These are phyloP conservation scores for Aspergillus hortae DNA, from an alignment of 2,329 filamentous ascomycete species.

Conservation along the genomic window DNA sequence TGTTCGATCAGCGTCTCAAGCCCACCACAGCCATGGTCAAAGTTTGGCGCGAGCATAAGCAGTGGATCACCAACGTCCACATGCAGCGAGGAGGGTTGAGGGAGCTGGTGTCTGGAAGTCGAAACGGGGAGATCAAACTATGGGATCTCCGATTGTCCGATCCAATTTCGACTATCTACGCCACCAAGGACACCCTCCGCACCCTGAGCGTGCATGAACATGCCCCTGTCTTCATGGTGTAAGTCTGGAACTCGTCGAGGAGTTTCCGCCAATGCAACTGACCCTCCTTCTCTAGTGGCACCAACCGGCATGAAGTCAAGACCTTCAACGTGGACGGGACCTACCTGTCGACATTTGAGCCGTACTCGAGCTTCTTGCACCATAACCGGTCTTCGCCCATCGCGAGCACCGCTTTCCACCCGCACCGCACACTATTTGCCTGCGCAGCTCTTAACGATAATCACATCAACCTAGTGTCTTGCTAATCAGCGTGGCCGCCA, in stretches of 20 bases:
- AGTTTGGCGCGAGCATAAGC: constrained; percentile 93
- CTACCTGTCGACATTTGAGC: constrained; percentile 78
- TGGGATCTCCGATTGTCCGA: constrained; percentile 93
- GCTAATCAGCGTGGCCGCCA: constrained; percentile 34
- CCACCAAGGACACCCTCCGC: constrained; percentile 72
- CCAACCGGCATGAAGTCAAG: constrained; percentile 81
- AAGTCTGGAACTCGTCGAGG: constrained; percentile 43
- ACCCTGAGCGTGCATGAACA: constrained; percentile 94
- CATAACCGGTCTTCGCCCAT: constrained; percentile 79
- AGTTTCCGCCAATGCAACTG: constrained; percentile 3
- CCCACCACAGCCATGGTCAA: constrained; percentile 90
- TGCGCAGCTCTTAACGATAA: constrained; percentile 83
- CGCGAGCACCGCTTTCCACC: constrained; percentile 88
- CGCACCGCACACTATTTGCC: constrained; percentile 86
- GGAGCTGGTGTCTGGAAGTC: constrained; percentile 84
- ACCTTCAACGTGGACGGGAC: constrained; percentile 84
- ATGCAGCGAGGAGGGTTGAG: constrained; percentile 93
- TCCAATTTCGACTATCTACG: constrained; percentile 68
- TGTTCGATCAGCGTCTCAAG: constrained; percentile 84
- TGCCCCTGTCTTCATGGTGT: constrained; percentile 91
- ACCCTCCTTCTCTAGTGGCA: constrained; percentile 59
- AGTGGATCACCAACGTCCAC: constrained; percentile 95
- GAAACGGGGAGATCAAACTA: constrained; percentile 88
- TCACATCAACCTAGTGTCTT: constrained; percentile 84
- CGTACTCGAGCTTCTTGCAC: constrained; percentile 82